These are phyloP conservation scores for Irpex sp. DNA, from an alignment of 1,284 basidiomycete genomes.

Conservation along the genomic window DNA sequence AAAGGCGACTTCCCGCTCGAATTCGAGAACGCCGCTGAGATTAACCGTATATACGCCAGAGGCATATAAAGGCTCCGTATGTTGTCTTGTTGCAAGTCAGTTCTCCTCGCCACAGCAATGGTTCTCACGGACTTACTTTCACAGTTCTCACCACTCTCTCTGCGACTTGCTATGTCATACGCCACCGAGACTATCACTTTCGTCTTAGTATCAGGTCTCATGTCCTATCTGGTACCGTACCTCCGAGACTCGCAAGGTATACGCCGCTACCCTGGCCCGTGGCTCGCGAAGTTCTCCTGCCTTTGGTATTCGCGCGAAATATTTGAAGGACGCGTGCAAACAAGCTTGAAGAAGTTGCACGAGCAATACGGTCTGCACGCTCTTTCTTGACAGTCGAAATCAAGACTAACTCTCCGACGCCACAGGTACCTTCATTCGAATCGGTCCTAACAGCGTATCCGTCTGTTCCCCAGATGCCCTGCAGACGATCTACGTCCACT, in stretches of 20 bases:
- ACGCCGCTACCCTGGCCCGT: constrained; percentile 66
- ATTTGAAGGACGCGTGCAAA: constrained; percentile 42
- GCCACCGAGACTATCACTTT: not conserved
- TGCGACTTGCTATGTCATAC: not conserved
- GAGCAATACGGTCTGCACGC: constrained; percentile 58
- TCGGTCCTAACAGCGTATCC: constrained; percentile 75
- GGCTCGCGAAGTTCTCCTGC: constrained; percentile 70
- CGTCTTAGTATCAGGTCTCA: not conserved
- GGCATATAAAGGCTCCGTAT: not conserved
- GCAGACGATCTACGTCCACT: constrained; percentile 68
- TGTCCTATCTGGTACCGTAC: constrained; percentile 46
- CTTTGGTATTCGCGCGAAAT: constrained; percentile 50
- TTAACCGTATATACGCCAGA: not conserved
- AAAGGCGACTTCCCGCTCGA: not conserved
- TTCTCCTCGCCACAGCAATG: not conserved
- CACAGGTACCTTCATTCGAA: constrained; percentile 65
- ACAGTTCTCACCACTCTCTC: not conserved
- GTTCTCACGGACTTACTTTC: not conserved
- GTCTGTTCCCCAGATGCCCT: constrained; percentile 76
- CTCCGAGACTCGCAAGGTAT: constrained; percentile 52
- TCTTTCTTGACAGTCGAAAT: not conserved
- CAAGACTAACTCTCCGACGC: not conserved
- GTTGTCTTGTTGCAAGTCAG: not conserved
- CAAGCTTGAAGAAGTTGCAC: constrained; percentile 69
- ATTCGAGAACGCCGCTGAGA: not conserved